Base-by-base conservation (phyloP, 768 basidiomycete genomes). In the Tricholoma bakamatsutake region DNA sequence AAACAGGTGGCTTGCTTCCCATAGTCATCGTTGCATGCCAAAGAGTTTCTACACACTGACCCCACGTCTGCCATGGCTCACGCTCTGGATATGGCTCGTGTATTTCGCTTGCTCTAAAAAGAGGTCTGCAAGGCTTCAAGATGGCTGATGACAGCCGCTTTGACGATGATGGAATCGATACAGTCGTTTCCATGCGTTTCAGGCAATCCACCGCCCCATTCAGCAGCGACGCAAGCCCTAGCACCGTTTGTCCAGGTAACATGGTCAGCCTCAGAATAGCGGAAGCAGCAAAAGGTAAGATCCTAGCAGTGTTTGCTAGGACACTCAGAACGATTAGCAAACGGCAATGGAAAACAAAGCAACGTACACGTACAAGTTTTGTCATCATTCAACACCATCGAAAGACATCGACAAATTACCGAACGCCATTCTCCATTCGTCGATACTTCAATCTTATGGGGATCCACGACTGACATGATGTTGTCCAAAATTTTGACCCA, bases 401-500 rank as follows among this genome's bases (percentile, higher is more conserved):
- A 59, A 28, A 89, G 43, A 61, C 84, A 86, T 55, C 85, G 72
- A 55, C 74, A 77, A 11, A 87, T 65, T 9, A 73, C 71, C n/a
- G 66, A 61, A 34, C 79, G 76, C 88, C 87, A 90, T 65, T 83
- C 81, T 0, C 83, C 80, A 30, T 70, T 70, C 1, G 80, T 86
- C 0, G 80, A 73, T 0, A 68, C 64, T 59, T 82, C 82, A 34
- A 88, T 45, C 65, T 82, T 88, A 28, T 57, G 57, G 0, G 69
- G 54, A 55, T 88, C 78, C 1, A 73, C 73, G 0, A 82, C 66
- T 21, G 79, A 66, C 34, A 85, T 58, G 46, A 89, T 72, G 59
- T 88, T 89, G 56, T 85, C 84, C 2, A 88, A 61, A 43, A 88
- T 80, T 51, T 79, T 82, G 28, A 81, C 69, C 86, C 87, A 91